Evolutionary conservation across 768 basidiomycete genomes (phyloP), one percentile per base, ranked within the genome.

Genomic region (Chiua virens): DNA sequence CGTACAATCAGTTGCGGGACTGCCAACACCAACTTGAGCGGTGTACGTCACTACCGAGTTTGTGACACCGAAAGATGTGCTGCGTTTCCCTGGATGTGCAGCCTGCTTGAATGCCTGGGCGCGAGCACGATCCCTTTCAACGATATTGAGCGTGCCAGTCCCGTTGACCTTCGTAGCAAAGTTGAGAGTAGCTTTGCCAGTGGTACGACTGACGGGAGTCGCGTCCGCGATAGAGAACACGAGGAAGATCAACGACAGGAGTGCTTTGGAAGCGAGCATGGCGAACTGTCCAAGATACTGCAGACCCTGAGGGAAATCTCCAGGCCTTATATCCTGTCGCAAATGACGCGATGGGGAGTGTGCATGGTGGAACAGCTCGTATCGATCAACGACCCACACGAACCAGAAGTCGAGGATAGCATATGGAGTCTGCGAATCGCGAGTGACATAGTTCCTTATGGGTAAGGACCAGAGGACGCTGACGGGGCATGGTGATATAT

Each of bases 41-140:
- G 64, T 64, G 44, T 70, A 71, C 15, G 54, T 45, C 5, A 66
- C 60, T 8, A 39, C 59, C 15, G 49, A 42, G 40, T 68, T 71
- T 10, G 60, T 58, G 14, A 57, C 56, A 11, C 48, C 30, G 35
- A 54, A 45, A 20, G 43, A 50, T 28, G 28, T 45, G 37, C 14
- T 44, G 27, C 53, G 53, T 38, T 58, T 52, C 42, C 34, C 37
- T 10, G 37, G 48, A 25, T 32, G 30, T 5, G 21, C 23, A 34
- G 28, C 38, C 35, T 53, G 39, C 11, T 34, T 35, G 45, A 56
- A 35, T 11, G 32, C 37, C 21, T 50, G 42, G 20, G 49, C 28
- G 11, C 28, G 28, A 30, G 28, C 28, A 30, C 28, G 28, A 10
- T 30, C 28, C 11, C 10, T 30, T 49, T 40, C 54, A 32, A 54